Percentiles rank a stretch among this genome's conserved stretches.
These are phyloP conservation scores for Pseudocercospora macadamiae DNA, from an alignment of 2,329 filamentous ascomycete species.

Conservation along the genomic window DNA sequence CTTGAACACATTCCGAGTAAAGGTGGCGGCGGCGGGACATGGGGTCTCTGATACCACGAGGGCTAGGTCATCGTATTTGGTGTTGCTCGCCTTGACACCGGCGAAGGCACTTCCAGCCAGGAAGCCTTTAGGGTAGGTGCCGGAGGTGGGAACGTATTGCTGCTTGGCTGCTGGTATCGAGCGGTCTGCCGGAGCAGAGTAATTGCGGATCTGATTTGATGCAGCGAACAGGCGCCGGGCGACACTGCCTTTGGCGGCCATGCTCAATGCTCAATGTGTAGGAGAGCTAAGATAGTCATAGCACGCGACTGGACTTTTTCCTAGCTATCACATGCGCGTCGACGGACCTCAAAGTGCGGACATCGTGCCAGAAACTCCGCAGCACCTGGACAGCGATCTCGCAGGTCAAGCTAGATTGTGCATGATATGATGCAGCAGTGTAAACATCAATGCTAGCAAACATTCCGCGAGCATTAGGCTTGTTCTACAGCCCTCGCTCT, in stretches of 20 bases:
- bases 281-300: background rate
- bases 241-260: constrained; percentile 12
- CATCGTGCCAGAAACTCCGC: background rate
- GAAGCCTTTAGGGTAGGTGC: constrained; percentile 90
- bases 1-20: constrained; percentile 98
- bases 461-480: constrained; percentile 13
- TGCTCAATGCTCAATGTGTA: background rate
- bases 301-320: constrained; percentile 8
- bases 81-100: constrained; percentile 92
- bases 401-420: background rate
- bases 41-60: constrained; percentile 84
- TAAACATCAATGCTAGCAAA: constrained; percentile 21
- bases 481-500: no score
- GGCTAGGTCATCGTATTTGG: constrained; percentile 85
- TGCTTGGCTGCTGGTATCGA: constrained; percentile 76
- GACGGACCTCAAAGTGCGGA: background rate
- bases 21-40: constrained; percentile 86
- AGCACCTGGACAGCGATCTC: background rate
- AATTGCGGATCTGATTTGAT: constrained; percentile 51
- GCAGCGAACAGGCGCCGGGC: constrained; percentile 32
- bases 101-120: constrained; percentile 83
- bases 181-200: constrained; percentile 62
- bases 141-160: constrained; percentile 84
- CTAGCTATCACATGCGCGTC: background rate
- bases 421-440: no score